Percentiles rank a stretch among this genome's conserved stretches.
Evolutionary conservation across 2,329 filamentous ascomycete species (phyloP).

Genomic region (Chaetomium olivaceum): DNA sequence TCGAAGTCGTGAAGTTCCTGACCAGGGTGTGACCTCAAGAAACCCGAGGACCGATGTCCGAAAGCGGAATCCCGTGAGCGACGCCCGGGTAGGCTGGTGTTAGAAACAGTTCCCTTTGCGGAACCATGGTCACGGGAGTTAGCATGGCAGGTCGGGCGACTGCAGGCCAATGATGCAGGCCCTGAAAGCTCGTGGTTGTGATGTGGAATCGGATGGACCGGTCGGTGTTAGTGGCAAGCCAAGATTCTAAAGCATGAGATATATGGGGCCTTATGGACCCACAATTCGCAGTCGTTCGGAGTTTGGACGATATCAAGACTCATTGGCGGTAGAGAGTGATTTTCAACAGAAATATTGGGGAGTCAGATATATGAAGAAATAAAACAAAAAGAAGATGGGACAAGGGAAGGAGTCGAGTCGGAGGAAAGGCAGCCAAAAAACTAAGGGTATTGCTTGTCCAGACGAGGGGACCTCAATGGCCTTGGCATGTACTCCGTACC

Average conservation of each 20-base stretch:
- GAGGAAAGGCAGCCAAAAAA: too few species aligned
- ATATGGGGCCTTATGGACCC: background rate
- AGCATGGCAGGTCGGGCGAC: background rate
- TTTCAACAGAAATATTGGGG: too few species aligned
- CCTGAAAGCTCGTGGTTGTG: conserved; percentile 1
- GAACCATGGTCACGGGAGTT: background rate
- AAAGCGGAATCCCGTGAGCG: background rate
- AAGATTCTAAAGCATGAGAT: background rate
- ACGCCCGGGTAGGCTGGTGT: background rate
- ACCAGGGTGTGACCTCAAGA: background rate
- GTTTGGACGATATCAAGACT: background rate
- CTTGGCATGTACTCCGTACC: background rate
- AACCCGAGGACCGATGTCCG: background rate
- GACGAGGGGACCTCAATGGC: background rate
- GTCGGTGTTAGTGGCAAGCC: background rate
- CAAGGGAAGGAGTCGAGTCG: too few species aligned
- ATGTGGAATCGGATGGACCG: conserved; percentile 9
- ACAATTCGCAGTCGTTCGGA: background rate
- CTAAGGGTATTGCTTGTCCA: too few species aligned
- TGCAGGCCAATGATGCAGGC: conserved; percentile 8
- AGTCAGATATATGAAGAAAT: too few species aligned
- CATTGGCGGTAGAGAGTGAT: background rate
- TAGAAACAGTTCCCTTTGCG: background rate
- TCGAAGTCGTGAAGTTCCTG: conserved; percentile 7
- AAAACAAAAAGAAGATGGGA: too few species aligned